Evolutionary conservation across 352 stramenopile genomes (phyloP), one percentile per base, ranked within the genome.

Genomic region (Salisapilia sapeloensis): DNA sequence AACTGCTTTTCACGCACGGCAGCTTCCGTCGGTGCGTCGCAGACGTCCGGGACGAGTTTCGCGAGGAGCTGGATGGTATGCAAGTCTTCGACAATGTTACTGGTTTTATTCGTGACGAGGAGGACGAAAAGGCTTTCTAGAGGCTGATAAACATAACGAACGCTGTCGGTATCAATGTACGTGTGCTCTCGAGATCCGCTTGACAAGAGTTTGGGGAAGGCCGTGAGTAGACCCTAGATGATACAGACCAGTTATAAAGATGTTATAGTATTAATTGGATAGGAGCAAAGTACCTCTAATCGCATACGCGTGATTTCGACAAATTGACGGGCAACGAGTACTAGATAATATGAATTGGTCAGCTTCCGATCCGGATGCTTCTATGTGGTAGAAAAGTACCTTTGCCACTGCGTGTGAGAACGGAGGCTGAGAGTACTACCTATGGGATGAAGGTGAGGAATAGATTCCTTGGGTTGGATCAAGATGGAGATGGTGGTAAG

Each of bases 1-100:
- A 99, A 99, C 30, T 94, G 85, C 56, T 97, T 93, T 40, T 97
- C 90, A 29, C 80, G 79, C 40, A 99, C 92, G 23, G 84, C 74
- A 20, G 90, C 70, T 50, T 99, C 93, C 33, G 82, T 93, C 13
- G 97, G 41, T 22, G 79, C 75, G 15, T 81, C 86, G 26, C 87
- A 94, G 29, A 97, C 93, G 46, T 98, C 91, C 3, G 92, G 90
- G 38, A 98, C 84, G 24, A 97, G 81, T 66, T 99, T 99, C 20
- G 92, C 82, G 22, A 99, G 66, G 39, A 98, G 50, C 38, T 96
- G 86, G 22, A 99, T 85, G 23, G 93, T 99, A 39, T 97, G 91
- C 42, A 99, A 53, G 63, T 99, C 95, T 53, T 98, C 87, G 26
- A 99, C 93, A 55, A 99, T 99, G 63, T 99, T 99, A 37, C 76